These are phyloP conservation scores for Cyphellophora europaea DNA, from an alignment of 2,329 filamentous ascomycete species.

Conservation along the genomic window DNA sequence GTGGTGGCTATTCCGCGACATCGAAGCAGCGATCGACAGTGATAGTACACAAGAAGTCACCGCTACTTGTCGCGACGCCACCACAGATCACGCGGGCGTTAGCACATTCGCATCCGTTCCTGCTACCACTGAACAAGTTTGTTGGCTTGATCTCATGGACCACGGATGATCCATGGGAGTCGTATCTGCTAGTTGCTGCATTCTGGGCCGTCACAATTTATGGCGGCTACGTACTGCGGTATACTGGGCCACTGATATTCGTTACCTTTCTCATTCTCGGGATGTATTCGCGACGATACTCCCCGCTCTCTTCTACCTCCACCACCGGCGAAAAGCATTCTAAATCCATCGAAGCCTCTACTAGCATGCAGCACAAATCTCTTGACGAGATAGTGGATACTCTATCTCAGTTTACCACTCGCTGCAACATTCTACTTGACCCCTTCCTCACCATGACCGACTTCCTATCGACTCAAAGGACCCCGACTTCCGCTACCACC, in stretches of 20 bases:
- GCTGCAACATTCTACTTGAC: constrained; percentile 86
- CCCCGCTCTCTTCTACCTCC: constrained; percentile 76
- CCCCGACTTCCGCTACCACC: constrained; percentile 83
- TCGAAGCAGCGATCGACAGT: constrained; percentile 79
- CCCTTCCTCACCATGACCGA: constrained; percentile 83
- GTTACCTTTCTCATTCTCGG: constrained; percentile 72
- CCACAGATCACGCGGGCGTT: constrained; percentile 89
- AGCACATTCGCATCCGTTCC: constrained; percentile 90
- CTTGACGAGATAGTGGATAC: constrained; percentile 96
- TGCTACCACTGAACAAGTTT: constrained; percentile 78
- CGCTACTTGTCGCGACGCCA: constrained; percentile 82
- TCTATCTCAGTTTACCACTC: constrained; percentile 76
- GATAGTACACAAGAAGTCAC: constrained; percentile 93
- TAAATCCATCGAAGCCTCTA: constrained; percentile 48
- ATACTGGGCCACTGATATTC: constrained; percentile 73
- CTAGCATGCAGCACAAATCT: constrained; percentile 78
- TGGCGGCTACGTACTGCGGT: constrained; percentile 71
- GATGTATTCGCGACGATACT: constrained; percentile 88
- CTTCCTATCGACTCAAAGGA: constrained; percentile 83
- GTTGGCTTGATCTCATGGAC: constrained; percentile 89
- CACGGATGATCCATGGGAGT: constrained; percentile 89
- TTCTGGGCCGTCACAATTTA: constrained; percentile 88
- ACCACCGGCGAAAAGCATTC: constrained; percentile 57
- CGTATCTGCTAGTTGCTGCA: constrained; percentile 72
- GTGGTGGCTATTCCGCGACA: constrained; percentile 58